These are phyloP conservation scores for Chaetomium sp. DNA, from an alignment of 2,329 filamentous ascomycete genomes.

Conservation along the genomic window DNA sequence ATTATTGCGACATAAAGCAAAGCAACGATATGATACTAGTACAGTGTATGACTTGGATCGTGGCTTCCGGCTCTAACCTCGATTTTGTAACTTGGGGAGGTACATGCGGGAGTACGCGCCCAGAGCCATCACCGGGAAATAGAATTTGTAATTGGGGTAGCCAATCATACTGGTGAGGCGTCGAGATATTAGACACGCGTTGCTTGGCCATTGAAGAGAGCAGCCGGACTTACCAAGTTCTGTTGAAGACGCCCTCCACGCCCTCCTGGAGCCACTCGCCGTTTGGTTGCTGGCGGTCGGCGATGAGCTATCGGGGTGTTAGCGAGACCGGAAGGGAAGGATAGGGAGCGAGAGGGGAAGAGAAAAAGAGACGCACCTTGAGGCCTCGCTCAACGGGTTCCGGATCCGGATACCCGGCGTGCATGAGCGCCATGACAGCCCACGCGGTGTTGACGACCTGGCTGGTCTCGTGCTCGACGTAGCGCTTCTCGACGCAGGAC, in stretches of 20 bases:
- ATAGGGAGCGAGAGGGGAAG: no score
- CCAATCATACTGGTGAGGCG: background rate
- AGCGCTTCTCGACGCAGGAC: slow-evolving; percentile 4
- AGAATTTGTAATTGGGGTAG: slow-evolving; percentile 6
- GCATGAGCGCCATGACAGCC: slow-evolving; percentile 4
- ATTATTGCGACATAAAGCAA: background rate
- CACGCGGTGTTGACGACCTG: slow-evolving; percentile 5
- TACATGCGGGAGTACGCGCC: slow-evolving; percentile 2
- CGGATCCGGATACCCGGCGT: background rate
- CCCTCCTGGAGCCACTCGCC: slow-evolving; percentile 7
- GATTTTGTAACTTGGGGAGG: background rate
- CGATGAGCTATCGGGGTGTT: slow-evolving; percentile 1
- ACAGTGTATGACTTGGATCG: background rate
- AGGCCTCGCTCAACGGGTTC: background rate
- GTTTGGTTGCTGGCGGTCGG: background rate
- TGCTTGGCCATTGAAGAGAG: background rate
- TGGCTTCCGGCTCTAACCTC: background rate
- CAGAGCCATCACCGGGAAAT: background rate
- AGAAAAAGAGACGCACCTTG: background rate
- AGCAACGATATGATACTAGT: background rate
- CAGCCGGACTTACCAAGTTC: background rate
- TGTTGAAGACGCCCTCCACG: slow-evolving; percentile 4
- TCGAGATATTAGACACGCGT: background rate
- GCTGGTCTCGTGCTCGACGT: slow-evolving; percentile 6
- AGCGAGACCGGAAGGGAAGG: background rate